Base-by-base conservation (phyloP, 2,329 filamentous ascomycete genomes). In the Penicillium hesseltinei region DNA sequence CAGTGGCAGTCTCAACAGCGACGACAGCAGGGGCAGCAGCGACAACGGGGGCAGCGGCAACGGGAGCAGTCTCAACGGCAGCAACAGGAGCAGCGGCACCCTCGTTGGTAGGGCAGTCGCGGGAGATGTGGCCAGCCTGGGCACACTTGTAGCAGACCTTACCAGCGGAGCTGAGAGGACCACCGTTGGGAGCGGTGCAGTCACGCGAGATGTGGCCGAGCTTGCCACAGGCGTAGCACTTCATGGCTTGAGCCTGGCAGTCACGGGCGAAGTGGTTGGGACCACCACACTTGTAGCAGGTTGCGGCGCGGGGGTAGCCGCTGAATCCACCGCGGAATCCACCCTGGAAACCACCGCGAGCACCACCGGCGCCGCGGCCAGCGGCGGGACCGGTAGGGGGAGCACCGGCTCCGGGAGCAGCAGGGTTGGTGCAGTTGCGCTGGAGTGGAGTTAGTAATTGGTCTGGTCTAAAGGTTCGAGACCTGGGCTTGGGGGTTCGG, bases 141-240 rank as follows among this genome's bases (percentile, higher is more conserved):
- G 93, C 91, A 75, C 94, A 99, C 77, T 92, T 89, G 82, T 99
- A 99, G 86, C 94, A 99, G 64, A 92, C 96, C 87, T 97, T 99
- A 73, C 93, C 93, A 62, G 91, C 91, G 63, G 91, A 95, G 84
- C 94, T 97, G 66, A 97, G 83, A 46, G 93, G 92, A 25, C 94
- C 94, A 56, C 94, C 94, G 76, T 97, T 97, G 63, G 94, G 93
- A 61, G 93, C 91, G 46, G 92, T 96, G 83, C 94, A 99, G 78
- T 99, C 94, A 69, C 88, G 84, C 57, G 90, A 95, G 77, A 96
- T 96, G 80, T 96, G 92, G 51, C 91, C 91, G 67, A 96, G 86
- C 82, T 96, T 96, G 75, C 92, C 92, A 74, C 92, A 97, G 66
- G 92, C 92, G 72, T 96, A 97, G 84, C 92, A 97, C 82, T 97